A percentile compares a stretch with the other conserved stretches of the same genome.
phyloP scores from a whole-genome alignment of 2,329 filamentous ascomycete species.

The Nigrospora osmanthi region DNA sequence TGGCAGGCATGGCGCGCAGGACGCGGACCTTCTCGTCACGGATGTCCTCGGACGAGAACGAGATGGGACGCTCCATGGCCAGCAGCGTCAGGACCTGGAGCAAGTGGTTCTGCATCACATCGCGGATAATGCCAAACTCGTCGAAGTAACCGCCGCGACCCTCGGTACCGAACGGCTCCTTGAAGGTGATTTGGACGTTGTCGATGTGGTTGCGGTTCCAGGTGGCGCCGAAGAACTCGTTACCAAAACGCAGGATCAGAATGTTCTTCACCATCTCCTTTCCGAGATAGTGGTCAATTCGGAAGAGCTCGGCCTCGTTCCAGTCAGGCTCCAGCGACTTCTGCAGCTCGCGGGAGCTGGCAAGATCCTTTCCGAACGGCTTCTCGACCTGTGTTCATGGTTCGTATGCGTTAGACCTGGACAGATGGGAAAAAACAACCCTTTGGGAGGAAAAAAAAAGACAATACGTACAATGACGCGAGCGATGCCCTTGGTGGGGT shows the following conservation, averaged over 20 bases:
- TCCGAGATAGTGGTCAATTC: conserved; percentile 97
- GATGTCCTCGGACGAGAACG: conserved; percentile 96
- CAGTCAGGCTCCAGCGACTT: conserved; percentile 94
- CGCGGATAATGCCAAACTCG: conserved; percentile 97
- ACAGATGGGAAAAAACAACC: too few relatives aligned
- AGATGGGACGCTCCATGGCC: conserved; percentile 97
- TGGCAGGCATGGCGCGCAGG: conserved; percentile 82
- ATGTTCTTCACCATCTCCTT: conserved; percentile 99
- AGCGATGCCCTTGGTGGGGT: conserved; percentile 82
- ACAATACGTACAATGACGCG: conserved; percentile 73
- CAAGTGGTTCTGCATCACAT: conserved; percentile 99
- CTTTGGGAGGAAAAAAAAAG: background rate
- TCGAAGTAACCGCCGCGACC: conserved; percentile 98
- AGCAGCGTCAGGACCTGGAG: conserved; percentile 93
- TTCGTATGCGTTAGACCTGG: background rate
- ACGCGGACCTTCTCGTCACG: conserved; percentile 98
- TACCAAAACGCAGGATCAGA: conserved; percentile 93
- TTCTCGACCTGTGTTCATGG: conserved; percentile 72
- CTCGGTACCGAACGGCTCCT: conserved; percentile 98
- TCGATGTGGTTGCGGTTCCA: conserved; percentile 99
- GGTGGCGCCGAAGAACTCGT: conserved; percentile 96
- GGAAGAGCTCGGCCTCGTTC: conserved; percentile 98
- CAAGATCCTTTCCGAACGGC: conserved; percentile 95
- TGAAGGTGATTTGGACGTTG: conserved; percentile 98
- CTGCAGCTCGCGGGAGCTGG: conserved; percentile 88